Evolutionary conservation across 2,329 filamentous ascomycete genomes (phyloP).

Genomic region (Alternaria viburni): DNA sequence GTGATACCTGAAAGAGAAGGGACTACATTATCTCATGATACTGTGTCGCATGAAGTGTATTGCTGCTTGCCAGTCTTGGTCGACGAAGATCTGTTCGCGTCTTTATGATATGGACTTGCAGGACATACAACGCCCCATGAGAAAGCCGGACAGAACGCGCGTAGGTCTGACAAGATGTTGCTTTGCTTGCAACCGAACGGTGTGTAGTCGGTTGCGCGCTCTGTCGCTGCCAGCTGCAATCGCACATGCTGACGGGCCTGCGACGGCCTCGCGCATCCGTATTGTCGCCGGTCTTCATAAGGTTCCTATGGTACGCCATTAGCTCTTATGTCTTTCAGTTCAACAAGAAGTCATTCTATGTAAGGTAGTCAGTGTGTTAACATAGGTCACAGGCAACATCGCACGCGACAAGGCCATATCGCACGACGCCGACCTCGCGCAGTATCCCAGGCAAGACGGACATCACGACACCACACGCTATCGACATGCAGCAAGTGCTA

Average conservation of each 20-base stretch:
- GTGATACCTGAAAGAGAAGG: neutral
- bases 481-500: neutral
- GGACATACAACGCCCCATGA: neutral
- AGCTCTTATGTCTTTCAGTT: neutral
- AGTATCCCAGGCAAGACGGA: neutral
- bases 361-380: neutral
- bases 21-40: neutral
- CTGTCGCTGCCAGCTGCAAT: neutral
- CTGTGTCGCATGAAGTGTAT: neutral
- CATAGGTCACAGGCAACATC: neutral
- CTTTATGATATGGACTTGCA: neutral
- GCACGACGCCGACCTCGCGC: neutral
- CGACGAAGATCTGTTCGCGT: neutral
- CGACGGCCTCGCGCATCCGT: neutral
- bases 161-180: neutral
- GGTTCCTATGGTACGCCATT: neutral
- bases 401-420: neutral
- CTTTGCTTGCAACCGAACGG: neutral
- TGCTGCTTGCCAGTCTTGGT: neutral
- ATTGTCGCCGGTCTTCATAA: neutral
- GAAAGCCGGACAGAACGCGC: neutral
- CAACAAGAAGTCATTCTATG: neutral
- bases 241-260: neutral
- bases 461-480: neutral
- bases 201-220: neutral